Evolutionary conservation across 805 yeast genomes (phyloP).

Genomic region (Myxozyma nipponensis): DNA sequence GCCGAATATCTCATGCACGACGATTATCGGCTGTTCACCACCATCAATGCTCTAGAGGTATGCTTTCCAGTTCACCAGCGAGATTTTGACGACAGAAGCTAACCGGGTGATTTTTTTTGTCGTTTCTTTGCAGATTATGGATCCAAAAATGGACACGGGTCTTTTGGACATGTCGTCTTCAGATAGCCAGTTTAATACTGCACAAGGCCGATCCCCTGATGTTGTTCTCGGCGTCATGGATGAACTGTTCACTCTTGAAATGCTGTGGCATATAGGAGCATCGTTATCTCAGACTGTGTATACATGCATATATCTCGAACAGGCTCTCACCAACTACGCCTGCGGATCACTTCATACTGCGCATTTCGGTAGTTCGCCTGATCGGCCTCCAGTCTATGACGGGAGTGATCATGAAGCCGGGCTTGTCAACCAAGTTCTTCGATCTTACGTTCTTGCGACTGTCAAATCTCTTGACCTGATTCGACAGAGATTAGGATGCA

Average conservation of each 20-base stretch:
- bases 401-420: slow-evolving; percentile 1
- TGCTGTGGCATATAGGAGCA: slow-evolving; percentile 74
- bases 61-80: not conserved
- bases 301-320: slow-evolving; percentile 69
- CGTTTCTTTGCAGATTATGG: slow-evolving; percentile 39
- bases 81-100: no score
- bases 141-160: slow-evolving; percentile 73
- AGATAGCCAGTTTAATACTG: slow-evolving; percentile 46
- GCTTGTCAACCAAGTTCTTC: slow-evolving; percentile 12
- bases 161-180: slow-evolving; percentile 45
- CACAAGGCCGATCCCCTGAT: slow-evolving; percentile 38
- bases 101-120: not conserved
- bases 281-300: slow-evolving; percentile 73
- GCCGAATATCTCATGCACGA: slow-evolving; percentile 59
- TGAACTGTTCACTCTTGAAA: slow-evolving; percentile 50
- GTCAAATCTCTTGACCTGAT: slow-evolving; percentile 14
- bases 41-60: slow-evolving; percentile 83
- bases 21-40: slow-evolving; percentile 66
- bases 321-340: slow-evolving; percentile 42
- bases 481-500: slow-evolving; percentile 10
- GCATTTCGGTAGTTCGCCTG: slow-evolving; percentile 10
- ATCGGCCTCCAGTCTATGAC: not conserved
- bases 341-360: slow-evolving; percentile 12
- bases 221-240: slow-evolving; percentile 52
- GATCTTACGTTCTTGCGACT: slow-evolving; percentile 14